A percentile compares a stretch with the other conserved stretches of the same genome.
Evolutionary conservation across 495 filamentous ascomycete genomes (phyloP).

Genomic region (Immersiella caudata): DNA sequence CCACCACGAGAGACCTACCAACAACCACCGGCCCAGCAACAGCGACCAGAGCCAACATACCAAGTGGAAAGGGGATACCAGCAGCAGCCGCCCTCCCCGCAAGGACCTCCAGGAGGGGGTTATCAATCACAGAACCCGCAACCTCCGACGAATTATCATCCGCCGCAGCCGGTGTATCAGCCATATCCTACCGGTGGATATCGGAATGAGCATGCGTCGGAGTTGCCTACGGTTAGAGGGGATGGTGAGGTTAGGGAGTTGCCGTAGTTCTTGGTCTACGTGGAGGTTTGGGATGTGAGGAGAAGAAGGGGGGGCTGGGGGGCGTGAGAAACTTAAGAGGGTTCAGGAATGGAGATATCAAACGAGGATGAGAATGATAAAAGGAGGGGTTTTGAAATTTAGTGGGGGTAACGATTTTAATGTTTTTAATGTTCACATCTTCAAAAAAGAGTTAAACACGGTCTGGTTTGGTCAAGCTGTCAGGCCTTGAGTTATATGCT

Average conservation of each 20-base stretch:
- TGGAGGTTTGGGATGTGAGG: neutral
- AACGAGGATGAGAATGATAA: too few relatives aligned
- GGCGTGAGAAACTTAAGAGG: too few relatives aligned
- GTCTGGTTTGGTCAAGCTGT: neutral
- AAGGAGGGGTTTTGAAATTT: too few relatives aligned
- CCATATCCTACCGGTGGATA: conserved; percentile 1
- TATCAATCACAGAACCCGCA: neutral
- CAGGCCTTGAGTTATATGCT: neutral
- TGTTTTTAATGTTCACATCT: neutral
- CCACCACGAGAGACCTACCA: neutral
- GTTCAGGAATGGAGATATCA: too few relatives aligned
- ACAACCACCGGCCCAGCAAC: neutral
- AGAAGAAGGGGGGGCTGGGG: too few relatives aligned
- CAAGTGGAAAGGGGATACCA: neutral
- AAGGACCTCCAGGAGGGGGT: neutral
- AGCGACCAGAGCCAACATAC: neutral
- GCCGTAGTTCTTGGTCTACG: conserved; percentile 8
- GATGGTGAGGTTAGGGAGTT: conserved; percentile 32
- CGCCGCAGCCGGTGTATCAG: neutral
- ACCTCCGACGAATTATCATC: neutral
- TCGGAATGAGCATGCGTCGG: conserved; percentile 19
- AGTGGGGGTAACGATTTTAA: neutral
- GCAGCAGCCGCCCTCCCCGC: neutral
- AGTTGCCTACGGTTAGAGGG: conserved; percentile 31
- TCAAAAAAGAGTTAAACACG: neutral